These are phyloP conservation scores for Exophiala mesophila DNA, from an alignment of 2,329 filamentous ascomycete genomes.

Conservation along the genomic window DNA sequence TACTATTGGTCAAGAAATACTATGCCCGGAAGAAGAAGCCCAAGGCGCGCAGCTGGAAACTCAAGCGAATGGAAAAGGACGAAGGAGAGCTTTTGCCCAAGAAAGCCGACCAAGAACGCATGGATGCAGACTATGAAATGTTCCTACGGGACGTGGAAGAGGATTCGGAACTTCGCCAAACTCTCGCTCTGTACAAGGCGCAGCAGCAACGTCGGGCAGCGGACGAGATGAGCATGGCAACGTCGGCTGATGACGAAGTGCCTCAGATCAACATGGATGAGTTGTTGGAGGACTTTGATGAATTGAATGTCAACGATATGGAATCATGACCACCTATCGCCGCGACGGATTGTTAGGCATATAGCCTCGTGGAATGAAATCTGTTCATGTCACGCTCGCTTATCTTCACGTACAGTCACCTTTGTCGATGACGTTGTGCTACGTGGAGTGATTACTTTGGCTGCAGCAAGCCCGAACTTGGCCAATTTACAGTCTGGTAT, in stretches of 20 bases:
- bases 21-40: slow-evolving; percentile 82
- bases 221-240: slow-evolving; percentile 40
- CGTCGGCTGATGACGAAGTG: slow-evolving; percentile 59
- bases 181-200: slow-evolving; percentile 78
- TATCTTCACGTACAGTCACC: too few species aligned
- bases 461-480: too few species aligned
- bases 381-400: too few species aligned
- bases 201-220: slow-evolving; percentile 52
- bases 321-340: slow-evolving; percentile 19
- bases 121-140: slow-evolving; percentile 93
- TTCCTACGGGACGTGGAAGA: slow-evolving; percentile 97
- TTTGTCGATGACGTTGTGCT: too few species aligned
- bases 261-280: slow-evolving; percentile 74
- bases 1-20: slow-evolving; percentile 94
- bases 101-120: slow-evolving; percentile 79
- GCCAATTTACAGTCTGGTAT: too few species aligned
- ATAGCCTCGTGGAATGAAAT: too few species aligned
- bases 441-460: too few species aligned
- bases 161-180: slow-evolving; percentile 78
- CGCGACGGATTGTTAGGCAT: too few species aligned
- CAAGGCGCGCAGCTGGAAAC: slow-evolving; percentile 80
- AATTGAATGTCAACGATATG: slow-evolving; percentile 67
- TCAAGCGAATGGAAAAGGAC: slow-evolving; percentile 88
- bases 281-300: slow-evolving; percentile 87
- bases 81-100: slow-evolving; percentile 81